Percentiles rank a stretch among this genome's conserved stretches.
These are phyloP conservation scores for Lanmaoa rubissima DNA, from an alignment of 768 basidiomycete species.

Conservation along the genomic window DNA sequence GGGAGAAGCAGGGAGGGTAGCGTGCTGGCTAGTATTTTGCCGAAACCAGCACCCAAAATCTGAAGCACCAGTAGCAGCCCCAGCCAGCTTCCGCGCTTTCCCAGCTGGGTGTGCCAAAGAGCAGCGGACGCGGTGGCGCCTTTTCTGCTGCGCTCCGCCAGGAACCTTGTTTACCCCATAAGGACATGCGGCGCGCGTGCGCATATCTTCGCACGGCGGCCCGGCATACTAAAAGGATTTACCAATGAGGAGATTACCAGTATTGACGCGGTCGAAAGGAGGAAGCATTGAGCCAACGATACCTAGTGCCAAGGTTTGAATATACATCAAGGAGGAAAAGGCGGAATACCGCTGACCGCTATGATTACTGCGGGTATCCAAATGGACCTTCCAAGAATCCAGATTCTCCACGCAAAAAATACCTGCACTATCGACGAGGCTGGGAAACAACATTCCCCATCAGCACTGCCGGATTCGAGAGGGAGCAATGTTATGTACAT, in stretches of 20 bases:
- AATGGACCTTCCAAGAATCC: conserved; percentile 2
- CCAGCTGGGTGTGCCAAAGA: too few relatives aligned
- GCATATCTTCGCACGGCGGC: too few relatives aligned
- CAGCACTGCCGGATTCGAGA: neutral
- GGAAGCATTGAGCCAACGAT: conserved; percentile 1
- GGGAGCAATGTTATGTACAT: neutral
- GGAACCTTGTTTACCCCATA: too few relatives aligned
- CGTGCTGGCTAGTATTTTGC: too few relatives aligned
- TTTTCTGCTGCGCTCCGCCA: too few relatives aligned
- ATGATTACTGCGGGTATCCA: conserved; percentile 4
- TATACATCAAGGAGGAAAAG: neutral
- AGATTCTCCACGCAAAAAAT: conserved; percentile 12
- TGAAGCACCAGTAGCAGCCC: too few relatives aligned
- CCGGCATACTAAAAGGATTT: too few relatives aligned
- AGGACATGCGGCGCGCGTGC: too few relatives aligned
- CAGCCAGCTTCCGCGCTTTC: too few relatives aligned
- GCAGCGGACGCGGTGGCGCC: too few relatives aligned
- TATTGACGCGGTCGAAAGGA: neutral
- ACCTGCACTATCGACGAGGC: conserved; percentile 5
- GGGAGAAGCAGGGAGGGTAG: too few relatives aligned
- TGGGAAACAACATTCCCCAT: neutral
- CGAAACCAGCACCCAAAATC: too few relatives aligned
- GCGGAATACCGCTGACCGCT: neutral
- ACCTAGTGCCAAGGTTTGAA: neutral
- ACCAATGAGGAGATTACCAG: neutral